Evolutionary conservation across 2,329 filamentous ascomycete species (phyloP), one percentile per base, ranked within the genome.

Genomic region (Akanthomyces dipterigenus): DNA sequence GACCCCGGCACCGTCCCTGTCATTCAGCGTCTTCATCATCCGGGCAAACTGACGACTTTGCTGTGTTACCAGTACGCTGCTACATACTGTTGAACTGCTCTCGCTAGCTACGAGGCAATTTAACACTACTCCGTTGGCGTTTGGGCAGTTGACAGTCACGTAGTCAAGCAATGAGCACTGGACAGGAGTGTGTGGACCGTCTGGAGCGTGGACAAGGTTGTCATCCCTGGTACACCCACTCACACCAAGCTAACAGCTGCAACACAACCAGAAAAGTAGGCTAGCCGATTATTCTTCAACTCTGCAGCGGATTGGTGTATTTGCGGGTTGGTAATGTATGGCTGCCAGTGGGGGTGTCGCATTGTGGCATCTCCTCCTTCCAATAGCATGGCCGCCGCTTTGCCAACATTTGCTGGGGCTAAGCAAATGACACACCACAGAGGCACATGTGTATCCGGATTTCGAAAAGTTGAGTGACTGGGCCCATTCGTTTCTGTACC

Each of bases 171-270:
- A 24, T n/a, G 20, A 53, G 16, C 34, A 24, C 31, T 24, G 42
- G 20, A 36, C 9, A 43, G 28, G 45, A 42, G 50, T 49, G 55
- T 34, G 55, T 57, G 55, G 55, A 48, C 45, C 55, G 16, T 49
- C 55, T 49, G 22, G 20, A 57, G 55, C 46, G 55, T 18, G 31
- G 43, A 57, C 55, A 49, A 40, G 55, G 55, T 40, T 28, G 55
- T 5, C 12, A 28, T 49, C 22, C 55, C 55, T 31, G 34, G 55
- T 28, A 26, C 26, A 6, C 28, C 57, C 57, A 60, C 57, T 54
- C 57, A 60, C 57, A 60, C 57, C 57, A 53, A 42, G 40, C 57
- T 60, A 45, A 53, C 16, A 36, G 28, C 40, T 60, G 49, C 48
- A 46, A 53, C 57, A 45, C n/a, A n/a, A n/a, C 38, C 7, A 31